phyloP scores from a whole-genome alignment of 1,139 yeast species.

The Lodderomyces metapsilosis region DNA sequence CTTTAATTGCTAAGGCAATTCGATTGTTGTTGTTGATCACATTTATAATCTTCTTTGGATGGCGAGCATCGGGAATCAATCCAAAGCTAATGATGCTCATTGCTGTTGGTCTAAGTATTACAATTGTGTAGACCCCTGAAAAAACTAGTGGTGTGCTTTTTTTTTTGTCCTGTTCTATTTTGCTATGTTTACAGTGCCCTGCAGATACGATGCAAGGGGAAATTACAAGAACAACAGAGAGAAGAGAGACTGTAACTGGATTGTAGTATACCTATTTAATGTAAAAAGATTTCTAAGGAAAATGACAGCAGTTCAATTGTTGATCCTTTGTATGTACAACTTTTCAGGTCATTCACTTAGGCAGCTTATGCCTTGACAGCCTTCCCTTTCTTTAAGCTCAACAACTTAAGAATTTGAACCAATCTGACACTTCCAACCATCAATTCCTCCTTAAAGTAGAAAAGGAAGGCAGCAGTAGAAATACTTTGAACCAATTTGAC shows the following conservation, averaged over 20 bases:
- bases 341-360: no score
- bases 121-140: no score
- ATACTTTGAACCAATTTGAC: conserved; percentile 83
- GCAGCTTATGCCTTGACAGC: background rate
- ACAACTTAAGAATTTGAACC: conserved; percentile 36
- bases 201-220: no score
- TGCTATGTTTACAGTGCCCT: no score
- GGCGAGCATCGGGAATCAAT: conserved; percentile 11
- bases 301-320: no score
- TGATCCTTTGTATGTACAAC: no score
- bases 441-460: conserved; percentile 87
- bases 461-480: conserved; percentile 84
- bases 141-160: no score
- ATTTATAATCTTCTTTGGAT: conserved; percentile 12
- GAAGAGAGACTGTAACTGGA: no score
- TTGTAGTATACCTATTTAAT: no score
- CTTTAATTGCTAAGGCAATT: conserved; percentile 13
- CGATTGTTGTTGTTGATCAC: conserved; percentile 16
- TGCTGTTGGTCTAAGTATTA: conserved; percentile 8
- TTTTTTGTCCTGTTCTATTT: no score
- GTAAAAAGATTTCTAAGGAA: no score
- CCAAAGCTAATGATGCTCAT: conserved; percentile 19
- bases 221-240: no score
- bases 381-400: conserved; percentile 22
- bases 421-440: conserved; percentile 49